phyloP scores from a whole-genome alignment of 163 green algal genomes.

The Trebouxia gelatinosa region DNA sequence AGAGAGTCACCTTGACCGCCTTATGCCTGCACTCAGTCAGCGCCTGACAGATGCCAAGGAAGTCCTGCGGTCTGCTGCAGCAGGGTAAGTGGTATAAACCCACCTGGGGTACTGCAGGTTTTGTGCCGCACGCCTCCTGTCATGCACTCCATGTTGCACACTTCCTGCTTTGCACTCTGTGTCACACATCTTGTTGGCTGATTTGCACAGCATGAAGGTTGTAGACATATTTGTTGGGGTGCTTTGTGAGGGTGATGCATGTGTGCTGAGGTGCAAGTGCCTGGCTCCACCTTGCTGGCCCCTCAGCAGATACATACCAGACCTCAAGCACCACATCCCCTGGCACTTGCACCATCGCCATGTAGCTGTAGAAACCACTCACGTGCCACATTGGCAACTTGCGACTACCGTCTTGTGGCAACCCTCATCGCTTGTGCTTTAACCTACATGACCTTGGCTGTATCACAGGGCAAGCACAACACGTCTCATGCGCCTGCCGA shows the following conservation, averaged over 20 bases:
- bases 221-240: neutral
- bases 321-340: no score
- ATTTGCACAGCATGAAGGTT: neutral
- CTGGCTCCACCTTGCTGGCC: no score
- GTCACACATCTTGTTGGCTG: neutral
- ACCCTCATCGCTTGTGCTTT: no score
- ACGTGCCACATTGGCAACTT: no score
- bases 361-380: no score
- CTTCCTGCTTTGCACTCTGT: neutral
- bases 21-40: conserved; percentile 57
- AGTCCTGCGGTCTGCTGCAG: conserved; percentile 38
- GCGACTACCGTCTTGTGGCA: no score
- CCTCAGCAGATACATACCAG: no score
- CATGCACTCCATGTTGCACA: neutral
- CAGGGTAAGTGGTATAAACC: neutral
- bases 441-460: neutral
- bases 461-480: neutral
- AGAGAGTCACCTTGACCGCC: conserved; percentile 56
- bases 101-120: no score
- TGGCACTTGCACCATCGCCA: no score
- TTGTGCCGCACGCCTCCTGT: neutral
- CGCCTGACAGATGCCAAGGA: conserved; percentile 55
- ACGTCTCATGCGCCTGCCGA: neutral
- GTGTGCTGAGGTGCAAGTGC: neutral
- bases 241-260: neutral